Percentiles rank a stretch among this genome's conserved stretches.
Conservation (phyloP, 2,329 filamentous ascomycete genomes). For the Cytospora mali region DNA sequence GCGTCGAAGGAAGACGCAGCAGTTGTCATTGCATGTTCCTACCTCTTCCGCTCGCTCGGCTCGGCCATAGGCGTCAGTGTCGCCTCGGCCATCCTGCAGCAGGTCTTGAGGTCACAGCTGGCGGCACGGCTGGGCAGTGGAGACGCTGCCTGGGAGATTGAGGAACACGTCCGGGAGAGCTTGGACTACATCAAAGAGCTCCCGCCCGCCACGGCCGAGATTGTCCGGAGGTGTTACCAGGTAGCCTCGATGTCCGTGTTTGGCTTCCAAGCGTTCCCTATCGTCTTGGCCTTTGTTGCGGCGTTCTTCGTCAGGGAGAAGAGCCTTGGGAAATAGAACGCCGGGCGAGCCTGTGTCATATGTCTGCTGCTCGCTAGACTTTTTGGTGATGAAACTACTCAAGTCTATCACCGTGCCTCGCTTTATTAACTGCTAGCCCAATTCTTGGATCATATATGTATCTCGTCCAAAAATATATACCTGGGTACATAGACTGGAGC, state of each 20-base stretch:
- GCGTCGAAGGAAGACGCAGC: conserved; percentile 68
- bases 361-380: not conserved
- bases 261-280: conserved; percentile 42
- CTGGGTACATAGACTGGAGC: too few species aligned
- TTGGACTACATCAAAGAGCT: conserved; percentile 69
- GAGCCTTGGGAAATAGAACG: conserved; percentile 45
- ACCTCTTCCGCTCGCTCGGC: conserved; percentile 79
- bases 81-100: conserved; percentile 71
- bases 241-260: conserved; percentile 46
- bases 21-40: conserved; percentile 76
- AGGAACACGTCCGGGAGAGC: conserved; percentile 69
- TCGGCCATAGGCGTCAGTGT: conserved; percentile 75
- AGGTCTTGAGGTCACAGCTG: conserved; percentile 62
- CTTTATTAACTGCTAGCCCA: too few species aligned
- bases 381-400: too few species aligned
- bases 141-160: conserved; percentile 65
- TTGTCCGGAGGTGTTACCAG: conserved; percentile 70
- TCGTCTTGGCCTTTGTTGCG: conserved; percentile 43
- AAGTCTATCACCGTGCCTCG: too few species aligned
- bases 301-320: conserved; percentile 60
- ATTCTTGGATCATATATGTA: too few species aligned
- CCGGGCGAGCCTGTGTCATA: not conserved
- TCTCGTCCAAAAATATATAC: too few species aligned
- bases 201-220: conserved; percentile 57
- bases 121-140: conserved; percentile 55